Percentiles rank a stretch among this genome's conserved stretches.
Evolutionary conservation across 1,284 basidiomycete genomes (phyloP).

Genomic region (Ustilago nuda): DNA sequence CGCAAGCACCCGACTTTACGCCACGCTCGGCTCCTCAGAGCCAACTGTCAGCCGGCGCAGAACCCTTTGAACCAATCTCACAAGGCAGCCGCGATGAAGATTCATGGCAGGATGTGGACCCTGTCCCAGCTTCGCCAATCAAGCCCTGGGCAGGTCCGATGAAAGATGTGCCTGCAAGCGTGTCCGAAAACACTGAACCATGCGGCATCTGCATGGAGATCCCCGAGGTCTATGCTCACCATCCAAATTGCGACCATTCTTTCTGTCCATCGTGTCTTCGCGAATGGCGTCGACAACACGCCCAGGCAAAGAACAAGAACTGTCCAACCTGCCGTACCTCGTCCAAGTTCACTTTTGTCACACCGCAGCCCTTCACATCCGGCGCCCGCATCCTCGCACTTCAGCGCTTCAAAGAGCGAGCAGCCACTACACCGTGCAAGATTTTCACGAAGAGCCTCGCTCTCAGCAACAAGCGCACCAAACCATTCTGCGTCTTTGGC

Average conservation of each 20-base stretch:
- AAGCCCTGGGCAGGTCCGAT: background rate
- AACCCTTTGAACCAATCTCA: slow-evolving; percentile 13
- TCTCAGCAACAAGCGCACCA: slow-evolving; percentile 12
- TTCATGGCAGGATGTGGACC: slow-evolving; percentile 11
- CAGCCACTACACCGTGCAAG: slow-evolving; percentile 32
- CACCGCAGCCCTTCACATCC: slow-evolving; percentile 21
- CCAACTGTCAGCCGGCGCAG: slow-evolving; percentile 20
- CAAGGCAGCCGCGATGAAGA: slow-evolving; percentile 2
- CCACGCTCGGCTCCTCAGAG: background rate
- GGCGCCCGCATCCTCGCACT: slow-evolving; percentile 20
- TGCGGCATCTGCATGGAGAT: slow-evolving; percentile 53
- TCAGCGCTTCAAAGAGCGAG: slow-evolving; percentile 25
- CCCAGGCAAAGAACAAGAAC: slow-evolving; percentile 26
- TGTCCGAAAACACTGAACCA: slow-evolving; percentile 14
- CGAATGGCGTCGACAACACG: slow-evolving; percentile 30
- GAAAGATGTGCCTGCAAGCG: slow-evolving; percentile 23
- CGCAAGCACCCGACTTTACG: slow-evolving; percentile 15
- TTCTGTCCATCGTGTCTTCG: slow-evolving; percentile 46
- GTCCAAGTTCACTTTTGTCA: slow-evolving; percentile 36
- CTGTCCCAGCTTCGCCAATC: background rate
- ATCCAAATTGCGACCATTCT: slow-evolving; percentile 44
- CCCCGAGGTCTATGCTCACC: slow-evolving; percentile 36
- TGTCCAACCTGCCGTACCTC: slow-evolving; percentile 44
- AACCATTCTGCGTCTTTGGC: slow-evolving; percentile 40
- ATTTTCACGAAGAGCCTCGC: slow-evolving; percentile 35